Evolutionary conservation across 371 early-diverging fungal species (phyloP), one percentile per base, ranked within the genome.

Genomic region (Batrachochytrium dendrobatidis): DNA sequence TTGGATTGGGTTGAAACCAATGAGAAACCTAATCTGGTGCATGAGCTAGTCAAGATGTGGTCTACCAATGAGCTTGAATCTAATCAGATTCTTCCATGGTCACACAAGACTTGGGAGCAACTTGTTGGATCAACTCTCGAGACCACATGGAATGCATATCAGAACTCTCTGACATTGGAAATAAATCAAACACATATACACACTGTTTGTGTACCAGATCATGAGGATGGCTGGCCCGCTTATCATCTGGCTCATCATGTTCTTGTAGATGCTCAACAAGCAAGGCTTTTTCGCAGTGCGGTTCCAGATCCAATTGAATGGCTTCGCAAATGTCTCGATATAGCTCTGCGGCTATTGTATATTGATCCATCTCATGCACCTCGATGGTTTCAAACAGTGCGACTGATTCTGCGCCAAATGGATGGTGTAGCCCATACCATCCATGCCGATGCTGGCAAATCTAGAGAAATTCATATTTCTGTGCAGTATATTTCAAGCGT

Each of bases 391-490:
- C 15, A 12, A 39, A n/a, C 15, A 12, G 39, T 39, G 39, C 39
- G 39, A n/a, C 39, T 39, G 39, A n/a, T 39, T 39, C 15, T 39
- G 15, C 39, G 39, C 39, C 15, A 39, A 12, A 15, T 39, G 12
- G 39, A 39, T n/a, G 39, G 39, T n/a, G 39, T 39, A n/a, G 39
- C 39, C 15, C 39, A 39, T 39, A 39, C 39, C 39, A n/a, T 39
- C 39, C 15, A 39, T 39, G 39, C 39, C 12, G 39, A 12, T n/a
- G 15, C 39, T n/a, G 39, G 39, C 39, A 39, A 39, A n/a, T 12
- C 39, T n/a, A n/a, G n/a, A n/a, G n/a, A n/a, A 12, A 39, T 39
- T n/a, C 39, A 39, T 53, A 50, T 26, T 7, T 59, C 52, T 39
- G 59, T 39, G n/a, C 52, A 5, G 10, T 3, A 0, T 50, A 59